Percentiles rank a stretch among this genome's conserved stretches.
Evolutionary conservation across 768 basidiomycete genomes (phyloP).

Genomic region (Saitozyma sp.): DNA sequence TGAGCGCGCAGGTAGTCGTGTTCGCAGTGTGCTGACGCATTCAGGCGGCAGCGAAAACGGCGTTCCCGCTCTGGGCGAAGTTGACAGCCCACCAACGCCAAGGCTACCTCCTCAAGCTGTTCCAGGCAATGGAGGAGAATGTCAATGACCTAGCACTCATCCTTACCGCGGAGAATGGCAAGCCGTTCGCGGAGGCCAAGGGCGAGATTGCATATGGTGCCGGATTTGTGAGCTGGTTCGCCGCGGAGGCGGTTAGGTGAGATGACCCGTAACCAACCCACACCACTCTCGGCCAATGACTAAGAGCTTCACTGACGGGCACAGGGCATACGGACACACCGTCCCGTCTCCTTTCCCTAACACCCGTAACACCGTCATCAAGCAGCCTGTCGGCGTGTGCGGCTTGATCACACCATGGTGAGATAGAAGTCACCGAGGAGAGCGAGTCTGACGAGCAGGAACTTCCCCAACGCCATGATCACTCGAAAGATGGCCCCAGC

Average conservation of each 20-base stretch:
- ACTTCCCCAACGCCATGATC: slow-evolving; percentile 42
- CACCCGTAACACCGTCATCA: slow-evolving; percentile 37
- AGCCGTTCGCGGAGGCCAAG: slow-evolving; percentile 38
- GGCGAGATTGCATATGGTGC: slow-evolving; percentile 35
- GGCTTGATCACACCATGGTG: slow-evolving; percentile 45
- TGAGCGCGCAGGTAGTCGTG: slow-evolving; percentile 13
- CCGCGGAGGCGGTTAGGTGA: slow-evolving; percentile 33
- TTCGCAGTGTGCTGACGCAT: not conserved
- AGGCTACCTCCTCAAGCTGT: slow-evolving; percentile 23
- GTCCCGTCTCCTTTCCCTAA: slow-evolving; percentile 20
- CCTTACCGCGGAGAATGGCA: slow-evolving; percentile 41
- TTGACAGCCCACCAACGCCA: slow-evolving; percentile 22
- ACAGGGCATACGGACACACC: slow-evolving; percentile 26
- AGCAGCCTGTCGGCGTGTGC: slow-evolving; percentile 58
- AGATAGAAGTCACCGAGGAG: not conserved
- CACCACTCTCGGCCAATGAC: not conserved
- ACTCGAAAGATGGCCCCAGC: slow-evolving; percentile 41
- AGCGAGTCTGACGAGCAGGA: slow-evolving; percentile 19
- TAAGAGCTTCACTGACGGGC: not conserved
- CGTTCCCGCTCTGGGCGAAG: slow-evolving; percentile 17
- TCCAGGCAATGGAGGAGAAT: slow-evolving; percentile 24
- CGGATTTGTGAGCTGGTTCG: slow-evolving; percentile 35
- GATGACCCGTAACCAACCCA: not conserved
- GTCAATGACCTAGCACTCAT: slow-evolving; percentile 41
- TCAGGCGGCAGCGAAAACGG: slow-evolving; percentile 14